These are phyloP conservation scores for Verticillium isaacii DNA, from an alignment of 2,329 filamentous ascomycete species.

Conservation along the genomic window DNA sequence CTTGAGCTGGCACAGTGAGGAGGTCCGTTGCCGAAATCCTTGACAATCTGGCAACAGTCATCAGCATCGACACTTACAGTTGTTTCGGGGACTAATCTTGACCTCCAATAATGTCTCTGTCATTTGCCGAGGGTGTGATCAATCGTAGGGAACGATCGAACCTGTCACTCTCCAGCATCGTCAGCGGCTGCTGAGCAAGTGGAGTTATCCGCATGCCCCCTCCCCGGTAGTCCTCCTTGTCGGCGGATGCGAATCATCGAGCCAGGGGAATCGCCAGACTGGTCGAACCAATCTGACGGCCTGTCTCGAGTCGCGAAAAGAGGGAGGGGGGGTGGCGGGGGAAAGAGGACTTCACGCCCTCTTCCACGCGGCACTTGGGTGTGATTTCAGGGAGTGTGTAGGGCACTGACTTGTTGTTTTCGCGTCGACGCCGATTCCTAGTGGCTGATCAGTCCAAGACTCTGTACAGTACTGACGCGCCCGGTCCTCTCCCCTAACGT, in stretches of 20 bases:
- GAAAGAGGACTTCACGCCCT: not conserved
- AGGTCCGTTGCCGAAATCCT: conserved; percentile 11
- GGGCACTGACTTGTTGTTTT: not conserved
- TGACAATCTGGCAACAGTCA: conserved; percentile 2
- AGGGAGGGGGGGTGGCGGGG: too few relatives aligned
- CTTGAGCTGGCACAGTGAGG: conserved; percentile 19
- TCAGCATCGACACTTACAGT: not conserved
- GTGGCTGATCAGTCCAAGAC: not conserved
- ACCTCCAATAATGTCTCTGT: conserved; percentile 13
- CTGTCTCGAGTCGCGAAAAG: not conserved
- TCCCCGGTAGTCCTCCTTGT: not conserved
- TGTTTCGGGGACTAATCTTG: not conserved
- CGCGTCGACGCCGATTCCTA: not conserved
- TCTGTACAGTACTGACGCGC: not conserved
- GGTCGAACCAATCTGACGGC: not conserved
- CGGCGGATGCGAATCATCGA: not conserved
- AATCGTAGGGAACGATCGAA: not conserved
- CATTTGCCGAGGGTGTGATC: not conserved
- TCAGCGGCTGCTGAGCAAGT: not conserved
- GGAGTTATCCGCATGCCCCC: not conserved
- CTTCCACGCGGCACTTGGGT: not conserved
- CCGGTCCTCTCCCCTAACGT: not conserved
- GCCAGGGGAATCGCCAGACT: not conserved
- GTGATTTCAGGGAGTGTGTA: not conserved
- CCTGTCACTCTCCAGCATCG: not conserved